phyloP scores from a whole-genome alignment of 768 basidiomycete genomes.

The Kwoniella sp. region DNA sequence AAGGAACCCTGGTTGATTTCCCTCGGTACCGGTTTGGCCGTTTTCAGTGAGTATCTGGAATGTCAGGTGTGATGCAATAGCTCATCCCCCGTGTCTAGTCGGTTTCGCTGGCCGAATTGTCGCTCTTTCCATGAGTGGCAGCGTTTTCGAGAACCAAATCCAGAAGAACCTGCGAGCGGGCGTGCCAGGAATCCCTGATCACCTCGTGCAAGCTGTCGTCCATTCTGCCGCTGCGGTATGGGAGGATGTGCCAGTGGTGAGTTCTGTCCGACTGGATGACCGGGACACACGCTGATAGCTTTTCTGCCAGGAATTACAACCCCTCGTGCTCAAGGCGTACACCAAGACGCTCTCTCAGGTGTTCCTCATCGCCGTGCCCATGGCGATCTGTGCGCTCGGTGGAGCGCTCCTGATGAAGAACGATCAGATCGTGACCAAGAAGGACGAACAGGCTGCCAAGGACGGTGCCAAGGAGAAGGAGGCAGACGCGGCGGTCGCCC shows the following conservation, averaged over 20 bases:
- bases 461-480: conserved; percentile 19
- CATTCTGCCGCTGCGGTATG: conserved; percentile 44
- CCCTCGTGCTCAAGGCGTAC: conserved; percentile 25
- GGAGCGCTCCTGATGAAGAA: conserved; percentile 48
- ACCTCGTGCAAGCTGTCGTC: conserved; percentile 28
- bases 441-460: conserved; percentile 42
- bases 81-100: conserved; percentile 13
- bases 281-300: not conserved
- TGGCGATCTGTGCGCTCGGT: conserved; percentile 36
- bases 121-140: conserved; percentile 49
- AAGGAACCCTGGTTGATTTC: conserved; percentile 47
- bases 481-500: conserved; percentile 3
- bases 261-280: not conserved
- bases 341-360: conserved; percentile 36
- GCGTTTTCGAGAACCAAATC: conserved; percentile 49
- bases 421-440: conserved; percentile 41
- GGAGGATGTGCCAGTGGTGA: conserved; percentile 36
- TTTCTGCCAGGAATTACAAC: not conserved
- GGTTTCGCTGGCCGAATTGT: conserved; percentile 48
- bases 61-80: not conserved
- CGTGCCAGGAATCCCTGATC: conserved; percentile 31
- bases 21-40: conserved; percentile 47
- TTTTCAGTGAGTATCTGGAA: conserved; percentile 42
- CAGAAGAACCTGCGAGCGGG: conserved; percentile 37
- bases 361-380: conserved; percentile 50